Percentiles rank a stretch among this genome's conserved stretches.
phyloP scores from a whole-genome alignment of 2,329 filamentous ascomycete genomes.

The Verticillium dahliae region DNA sequence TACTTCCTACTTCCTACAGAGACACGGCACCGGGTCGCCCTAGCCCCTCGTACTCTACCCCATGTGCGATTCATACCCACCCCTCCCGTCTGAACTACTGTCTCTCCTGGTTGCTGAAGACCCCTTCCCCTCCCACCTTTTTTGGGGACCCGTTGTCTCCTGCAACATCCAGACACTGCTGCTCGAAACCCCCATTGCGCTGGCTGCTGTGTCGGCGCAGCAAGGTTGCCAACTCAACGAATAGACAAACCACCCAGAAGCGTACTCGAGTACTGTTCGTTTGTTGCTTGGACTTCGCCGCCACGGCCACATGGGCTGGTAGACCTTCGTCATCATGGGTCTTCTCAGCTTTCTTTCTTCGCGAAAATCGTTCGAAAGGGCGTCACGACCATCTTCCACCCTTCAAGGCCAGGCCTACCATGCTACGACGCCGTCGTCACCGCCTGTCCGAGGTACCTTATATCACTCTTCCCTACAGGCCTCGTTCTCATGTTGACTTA shows the following conservation, averaged over 20 bases:
- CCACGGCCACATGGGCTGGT: slow-evolving; percentile 5
- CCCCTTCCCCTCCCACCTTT: background rate
- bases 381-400: slow-evolving; percentile 5
- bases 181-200: background rate
- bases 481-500: background rate
- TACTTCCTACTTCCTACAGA: background rate
- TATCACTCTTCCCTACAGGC: background rate
- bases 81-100: background rate
- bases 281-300: background rate
- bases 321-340: slow-evolving; percentile 21
- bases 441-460: slow-evolving; percentile 27
- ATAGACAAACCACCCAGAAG: too few species aligned
- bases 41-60: background rate
- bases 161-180: background rate
- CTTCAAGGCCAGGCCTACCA: slow-evolving; percentile 31
- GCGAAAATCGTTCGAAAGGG: slow-evolving; percentile 15
- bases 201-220: background rate
- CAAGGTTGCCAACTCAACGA: background rate
- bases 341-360: slow-evolving; percentile 25
- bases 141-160: background rate
- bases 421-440: slow-evolving; percentile 23
- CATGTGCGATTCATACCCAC: background rate
- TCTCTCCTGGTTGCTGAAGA: background rate
- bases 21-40: background rate
- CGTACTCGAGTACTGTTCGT: too few species aligned